Conservation (phyloP, 2,329 filamentous ascomycete species). For the Pseudovirgaria hyperparasitica region DNA sequence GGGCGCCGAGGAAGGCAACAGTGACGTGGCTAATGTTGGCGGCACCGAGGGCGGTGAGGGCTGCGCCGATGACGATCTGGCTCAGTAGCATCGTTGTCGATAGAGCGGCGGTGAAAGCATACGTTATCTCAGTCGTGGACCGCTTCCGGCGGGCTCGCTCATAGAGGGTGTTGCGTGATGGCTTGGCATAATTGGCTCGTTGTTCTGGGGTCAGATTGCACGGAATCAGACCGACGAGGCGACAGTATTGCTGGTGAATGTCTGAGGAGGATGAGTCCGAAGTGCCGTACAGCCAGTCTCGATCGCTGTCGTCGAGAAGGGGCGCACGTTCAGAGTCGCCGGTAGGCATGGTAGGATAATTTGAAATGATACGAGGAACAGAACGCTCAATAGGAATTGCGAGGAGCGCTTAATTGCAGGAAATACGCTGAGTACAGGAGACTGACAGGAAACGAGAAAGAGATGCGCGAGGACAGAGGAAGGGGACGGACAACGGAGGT, state of each 20-base stretch:
- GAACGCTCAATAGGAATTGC: too few species aligned
- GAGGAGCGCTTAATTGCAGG: too few species aligned
- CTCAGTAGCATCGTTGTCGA: slow-evolving; percentile 25
- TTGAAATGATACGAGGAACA: too few species aligned
- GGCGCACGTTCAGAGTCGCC: too few species aligned
- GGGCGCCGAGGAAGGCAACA: slow-evolving; percentile 27
- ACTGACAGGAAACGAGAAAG: too few species aligned
- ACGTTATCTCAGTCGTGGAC: slow-evolving; percentile 18
- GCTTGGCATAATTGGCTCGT: slow-evolving; percentile 7
- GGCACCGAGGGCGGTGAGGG: slow-evolving; percentile 27
- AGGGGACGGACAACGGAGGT: too few species aligned
- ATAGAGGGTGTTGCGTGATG: slow-evolving; percentile 21
- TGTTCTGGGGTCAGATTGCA: slow-evolving; percentile 14
- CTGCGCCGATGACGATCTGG: slow-evolving; percentile 27
- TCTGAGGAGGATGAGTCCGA: too few species aligned
- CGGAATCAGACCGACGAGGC: slow-evolving; percentile 22
- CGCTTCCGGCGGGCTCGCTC: slow-evolving; percentile 20
- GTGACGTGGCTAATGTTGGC: slow-evolving; percentile 20
- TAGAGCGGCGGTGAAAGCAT: slow-evolving; percentile 22
- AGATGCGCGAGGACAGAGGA: too few species aligned
- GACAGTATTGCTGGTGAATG: slow-evolving; percentile 24
- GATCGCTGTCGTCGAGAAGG: too few species aligned
- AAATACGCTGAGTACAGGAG: too few species aligned
- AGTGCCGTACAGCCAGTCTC: not conserved
- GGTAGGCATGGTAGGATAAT: too few species aligned